Evolutionary conservation across 2,329 filamentous ascomycete genomes (phyloP).

Genomic region (Celoporthe dispersa): DNA sequence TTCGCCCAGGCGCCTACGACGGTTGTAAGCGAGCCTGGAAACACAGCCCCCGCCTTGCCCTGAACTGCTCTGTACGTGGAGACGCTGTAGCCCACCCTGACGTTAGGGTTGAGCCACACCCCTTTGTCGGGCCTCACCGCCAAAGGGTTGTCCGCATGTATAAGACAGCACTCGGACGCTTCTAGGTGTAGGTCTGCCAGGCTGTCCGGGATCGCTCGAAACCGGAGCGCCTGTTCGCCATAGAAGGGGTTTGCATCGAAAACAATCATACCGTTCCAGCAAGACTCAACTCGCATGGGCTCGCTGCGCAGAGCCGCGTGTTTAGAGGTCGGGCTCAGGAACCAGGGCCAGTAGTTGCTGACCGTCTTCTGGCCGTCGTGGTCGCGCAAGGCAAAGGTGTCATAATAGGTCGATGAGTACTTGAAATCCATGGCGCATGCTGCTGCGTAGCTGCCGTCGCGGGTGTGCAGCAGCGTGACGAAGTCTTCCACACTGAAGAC

Average conservation of each 20-base stretch:
- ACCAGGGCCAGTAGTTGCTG: slow-evolving; percentile 64
- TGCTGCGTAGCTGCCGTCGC: slow-evolving; percentile 59
- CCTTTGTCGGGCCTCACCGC: slow-evolving; percentile 49
- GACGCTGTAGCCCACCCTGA: slow-evolving; percentile 67
- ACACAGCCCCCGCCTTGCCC: slow-evolving; percentile 44
- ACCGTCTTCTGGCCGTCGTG: slow-evolving; percentile 54
- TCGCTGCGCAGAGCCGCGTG: slow-evolving; percentile 52
- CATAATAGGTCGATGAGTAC: slow-evolving; percentile 58
- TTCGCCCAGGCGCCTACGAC: slow-evolving; percentile 64
- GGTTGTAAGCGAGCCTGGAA: slow-evolving; percentile 54
- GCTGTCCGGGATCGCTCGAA: slow-evolving; percentile 66
- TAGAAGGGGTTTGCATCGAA: slow-evolving; percentile 54
- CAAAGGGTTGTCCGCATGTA: slow-evolving; percentile 72
- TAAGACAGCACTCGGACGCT: slow-evolving; percentile 79
- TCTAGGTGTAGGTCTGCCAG: slow-evolving; percentile 69
- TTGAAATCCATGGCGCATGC: slow-evolving; percentile 66
- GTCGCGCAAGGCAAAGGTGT: slow-evolving; percentile 65
- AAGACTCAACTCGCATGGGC: slow-evolving; percentile 66
- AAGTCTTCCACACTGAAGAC: slow-evolving; percentile 61
- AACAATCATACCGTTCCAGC: slow-evolving; percentile 68
- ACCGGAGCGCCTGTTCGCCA: slow-evolving; percentile 50
- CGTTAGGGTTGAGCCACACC: slow-evolving; percentile 71
- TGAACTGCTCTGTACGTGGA: slow-evolving; percentile 57
- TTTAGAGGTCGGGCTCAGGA: slow-evolving; percentile 47
- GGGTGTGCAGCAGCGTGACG: slow-evolving; percentile 57